Conservation (phyloP, 768 basidiomycete species). For the Coprinellus aureogranulatus region DNA sequence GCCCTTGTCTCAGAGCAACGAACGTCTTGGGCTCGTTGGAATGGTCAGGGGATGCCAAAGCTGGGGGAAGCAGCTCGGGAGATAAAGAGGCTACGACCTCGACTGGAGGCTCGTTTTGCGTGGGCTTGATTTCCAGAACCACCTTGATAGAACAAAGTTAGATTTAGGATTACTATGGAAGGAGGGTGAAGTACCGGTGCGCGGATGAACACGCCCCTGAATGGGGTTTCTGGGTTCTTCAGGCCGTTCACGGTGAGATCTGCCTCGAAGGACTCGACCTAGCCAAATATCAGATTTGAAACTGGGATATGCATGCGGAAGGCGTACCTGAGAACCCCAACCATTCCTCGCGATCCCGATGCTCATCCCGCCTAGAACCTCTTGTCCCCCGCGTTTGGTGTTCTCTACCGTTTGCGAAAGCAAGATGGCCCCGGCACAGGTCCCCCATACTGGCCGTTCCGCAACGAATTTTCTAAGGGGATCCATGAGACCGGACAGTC, state of each 20-base stretch:
- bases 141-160: constrained; percentile 45
- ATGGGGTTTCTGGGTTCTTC: constrained; percentile 56
- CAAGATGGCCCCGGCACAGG: constrained; percentile 93
- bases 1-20: constrained; percentile 84
- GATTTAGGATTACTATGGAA: background rate
- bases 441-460: constrained; percentile 85
- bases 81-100: constrained; percentile 72
- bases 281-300: constrained; percentile 3
- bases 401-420: constrained; percentile 72
- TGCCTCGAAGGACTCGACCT: constrained; percentile 92
- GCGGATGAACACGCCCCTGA: constrained; percentile 88
- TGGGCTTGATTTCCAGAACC: constrained; percentile 49
- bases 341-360: constrained; percentile 84
- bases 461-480: constrained; percentile 74
- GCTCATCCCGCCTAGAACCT: constrained; percentile 77
- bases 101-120: constrained; percentile 54
- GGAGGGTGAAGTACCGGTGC: constrained; percentile 67
- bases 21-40: constrained; percentile 60
- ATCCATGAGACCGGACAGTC: constrained; percentile 72
- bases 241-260: constrained; percentile 65
- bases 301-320: background rate
- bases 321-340: constrained; percentile 85
- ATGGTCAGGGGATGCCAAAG: constrained; percentile 43
- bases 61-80: constrained; percentile 39
- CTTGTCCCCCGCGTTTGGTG: constrained; percentile 84